These are phyloP conservation scores for Phytophthora tentaculata DNA, from an alignment of 352 stramenopile genomes.

Conservation along the genomic window DNA sequence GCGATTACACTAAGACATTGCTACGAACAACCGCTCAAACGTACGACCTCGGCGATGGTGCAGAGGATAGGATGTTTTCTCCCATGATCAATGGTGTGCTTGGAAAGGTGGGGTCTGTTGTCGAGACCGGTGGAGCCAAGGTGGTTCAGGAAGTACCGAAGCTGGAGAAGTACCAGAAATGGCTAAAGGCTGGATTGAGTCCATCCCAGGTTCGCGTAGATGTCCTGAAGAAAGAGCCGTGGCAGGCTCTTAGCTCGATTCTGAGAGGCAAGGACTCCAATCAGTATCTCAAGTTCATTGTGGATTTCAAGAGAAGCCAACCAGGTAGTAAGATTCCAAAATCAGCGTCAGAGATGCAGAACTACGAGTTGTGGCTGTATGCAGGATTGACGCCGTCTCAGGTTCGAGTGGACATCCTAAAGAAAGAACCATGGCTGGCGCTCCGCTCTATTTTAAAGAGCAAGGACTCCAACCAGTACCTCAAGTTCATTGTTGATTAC, in stretches of 20 bases:
- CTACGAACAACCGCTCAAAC: neutral
- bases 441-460: neutral
- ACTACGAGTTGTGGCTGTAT: neutral
- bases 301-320: neutral
- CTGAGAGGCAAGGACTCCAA: neutral
- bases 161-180: slow-evolving; percentile 1
- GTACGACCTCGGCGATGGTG: neutral
- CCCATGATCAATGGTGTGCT: slow-evolving; percentile 8
- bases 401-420: neutral
- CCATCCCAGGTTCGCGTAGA: too few species aligned
- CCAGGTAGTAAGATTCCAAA: neutral
- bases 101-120: slow-evolving; percentile 13
- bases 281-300: neutral
- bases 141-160: slow-evolving; percentile 7
- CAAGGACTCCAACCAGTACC: neutral
- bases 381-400: neutral
- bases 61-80: slow-evolving; percentile 16
- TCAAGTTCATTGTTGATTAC: neutral
- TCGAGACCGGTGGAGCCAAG: slow-evolving; percentile 10
- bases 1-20: neutral
- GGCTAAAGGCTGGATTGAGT: neutral
- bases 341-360: neutral
- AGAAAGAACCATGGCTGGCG: neutral
- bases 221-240: neutral
- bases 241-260: neutral